Evolutionary conservation across 2,329 filamentous ascomycete genomes (phyloP).

Genomic region (Corniculantispora saksenae): DNA sequence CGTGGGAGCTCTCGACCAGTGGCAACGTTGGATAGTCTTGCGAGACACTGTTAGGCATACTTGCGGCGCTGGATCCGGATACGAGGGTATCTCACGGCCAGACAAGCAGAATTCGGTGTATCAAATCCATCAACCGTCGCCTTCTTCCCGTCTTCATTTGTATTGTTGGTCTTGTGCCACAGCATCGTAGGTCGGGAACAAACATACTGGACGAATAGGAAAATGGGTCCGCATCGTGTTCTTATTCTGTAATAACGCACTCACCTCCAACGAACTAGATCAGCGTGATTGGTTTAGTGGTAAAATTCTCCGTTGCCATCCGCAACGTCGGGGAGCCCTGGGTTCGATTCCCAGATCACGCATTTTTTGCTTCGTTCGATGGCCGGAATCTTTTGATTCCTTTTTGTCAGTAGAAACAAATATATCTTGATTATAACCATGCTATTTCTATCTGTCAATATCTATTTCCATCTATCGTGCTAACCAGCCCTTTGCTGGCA

Average conservation of each 20-base stretch:
- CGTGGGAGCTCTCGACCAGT: not conserved
- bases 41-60: not conserved
- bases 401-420: too few relatives aligned
- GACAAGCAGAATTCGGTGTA: not conserved
- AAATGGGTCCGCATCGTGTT: too few relatives aligned
- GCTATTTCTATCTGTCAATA: too few relatives aligned
- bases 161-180: too few relatives aligned
- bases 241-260: not conserved
- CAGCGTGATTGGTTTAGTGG: slow-evolving; percentile 37
- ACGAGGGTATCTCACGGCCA: too few relatives aligned
- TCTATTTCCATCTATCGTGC: too few relatives aligned
- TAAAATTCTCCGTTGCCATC: slow-evolving; percentile 39
- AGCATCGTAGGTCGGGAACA: too few relatives aligned
- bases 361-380: slow-evolving; percentile 23
- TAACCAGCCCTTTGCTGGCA: too few relatives aligned
- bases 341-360: slow-evolving; percentile 38
- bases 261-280: not conserved
- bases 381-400: not conserved
- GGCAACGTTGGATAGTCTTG: not conserved
- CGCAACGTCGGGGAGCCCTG: slow-evolving; percentile 34
- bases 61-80: too few relatives aligned
- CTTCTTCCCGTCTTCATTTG: not conserved
- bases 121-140: not conserved
- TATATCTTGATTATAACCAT: too few relatives aligned
- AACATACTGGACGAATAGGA: too few relatives aligned